phyloP scores from a whole-genome alignment of 2,329 filamentous ascomycete species.

The Claviceps digitariae region DNA sequence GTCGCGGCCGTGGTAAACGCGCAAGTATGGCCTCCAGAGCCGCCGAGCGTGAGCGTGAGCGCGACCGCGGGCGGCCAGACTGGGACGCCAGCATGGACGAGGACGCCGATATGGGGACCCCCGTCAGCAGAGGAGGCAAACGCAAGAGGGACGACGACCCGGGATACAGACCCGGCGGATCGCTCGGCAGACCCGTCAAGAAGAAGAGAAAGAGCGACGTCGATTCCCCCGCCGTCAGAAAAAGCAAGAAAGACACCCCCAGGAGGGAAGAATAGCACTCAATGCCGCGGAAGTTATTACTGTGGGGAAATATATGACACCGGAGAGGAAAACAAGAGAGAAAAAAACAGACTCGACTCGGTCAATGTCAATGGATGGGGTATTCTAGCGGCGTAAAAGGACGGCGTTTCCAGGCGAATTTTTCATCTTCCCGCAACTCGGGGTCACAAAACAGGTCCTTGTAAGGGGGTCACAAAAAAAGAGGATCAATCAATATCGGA shows the following conservation, averaged over 20 bases:
- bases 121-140: constrained; percentile 22
- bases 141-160: constrained; percentile 46
- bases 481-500: too few species aligned
- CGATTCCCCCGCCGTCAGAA: constrained; percentile 22
- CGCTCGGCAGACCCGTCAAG: constrained; percentile 38
- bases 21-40: constrained; percentile 12
- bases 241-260: constrained; percentile 21
- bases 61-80: constrained; percentile 13
- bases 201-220: constrained; percentile 45
- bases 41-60: constrained; percentile 10
- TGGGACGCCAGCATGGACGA: constrained; percentile 28
- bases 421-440: not conserved
- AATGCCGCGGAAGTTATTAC: not conserved
- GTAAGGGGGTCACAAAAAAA: too few species aligned
- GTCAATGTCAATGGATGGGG: not conserved
- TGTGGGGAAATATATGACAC: not conserved
- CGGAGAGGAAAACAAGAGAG: not conserved
- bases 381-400: not conserved
- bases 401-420: not conserved
- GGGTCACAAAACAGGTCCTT: not conserved
- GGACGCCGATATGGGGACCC: constrained; percentile 20
- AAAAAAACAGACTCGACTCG: not conserved
- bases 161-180: constrained; percentile 46
- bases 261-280: constrained; percentile 8
- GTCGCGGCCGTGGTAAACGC: constrained; percentile 24